phyloP scores from a whole-genome alignment of 176 grass and related monocot species.

The Eragrostis curvula region DNA sequence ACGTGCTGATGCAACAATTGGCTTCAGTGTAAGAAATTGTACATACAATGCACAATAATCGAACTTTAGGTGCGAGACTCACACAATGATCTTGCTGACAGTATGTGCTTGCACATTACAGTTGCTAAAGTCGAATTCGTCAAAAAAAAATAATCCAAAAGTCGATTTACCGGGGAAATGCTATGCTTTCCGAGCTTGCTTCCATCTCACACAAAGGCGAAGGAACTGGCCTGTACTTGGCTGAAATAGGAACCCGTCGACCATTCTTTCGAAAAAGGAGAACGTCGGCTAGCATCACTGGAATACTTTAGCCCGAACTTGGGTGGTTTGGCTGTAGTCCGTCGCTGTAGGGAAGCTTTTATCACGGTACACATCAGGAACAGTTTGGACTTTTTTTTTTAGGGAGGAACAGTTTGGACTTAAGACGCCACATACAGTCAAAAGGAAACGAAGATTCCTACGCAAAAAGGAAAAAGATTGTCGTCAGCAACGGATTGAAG shows the following conservation, averaged over 20 bases:
- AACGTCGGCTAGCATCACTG: not conserved
- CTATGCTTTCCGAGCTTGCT: not conserved
- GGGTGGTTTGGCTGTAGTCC: no score
- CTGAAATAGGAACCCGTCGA: no score
- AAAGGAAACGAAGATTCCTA: not conserved
- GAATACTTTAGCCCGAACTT: not conserved
- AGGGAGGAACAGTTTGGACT: not conserved
- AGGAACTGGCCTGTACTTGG: no score
- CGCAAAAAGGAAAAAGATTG: not conserved
- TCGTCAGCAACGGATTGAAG: not conserved
- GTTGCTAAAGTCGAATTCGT: not conserved
- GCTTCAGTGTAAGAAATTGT: not conserved
- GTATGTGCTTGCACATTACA: not conserved
- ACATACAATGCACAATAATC: no score
- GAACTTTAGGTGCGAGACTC: not conserved
- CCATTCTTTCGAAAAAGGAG: no score
- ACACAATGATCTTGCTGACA: not conserved
- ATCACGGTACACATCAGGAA: not conserved
- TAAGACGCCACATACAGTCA: not conserved
- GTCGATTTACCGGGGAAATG: no score
- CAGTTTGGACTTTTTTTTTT: not conserved
- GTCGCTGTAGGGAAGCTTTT: not conserved
- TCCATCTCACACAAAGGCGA: constrained; percentile 14
- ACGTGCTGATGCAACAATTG: no score
- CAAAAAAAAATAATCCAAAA: not conserved